Evolutionary conservation across 2,329 filamentous ascomycete genomes (phyloP).

Genomic region (Diplocarpon rosae): DNA sequence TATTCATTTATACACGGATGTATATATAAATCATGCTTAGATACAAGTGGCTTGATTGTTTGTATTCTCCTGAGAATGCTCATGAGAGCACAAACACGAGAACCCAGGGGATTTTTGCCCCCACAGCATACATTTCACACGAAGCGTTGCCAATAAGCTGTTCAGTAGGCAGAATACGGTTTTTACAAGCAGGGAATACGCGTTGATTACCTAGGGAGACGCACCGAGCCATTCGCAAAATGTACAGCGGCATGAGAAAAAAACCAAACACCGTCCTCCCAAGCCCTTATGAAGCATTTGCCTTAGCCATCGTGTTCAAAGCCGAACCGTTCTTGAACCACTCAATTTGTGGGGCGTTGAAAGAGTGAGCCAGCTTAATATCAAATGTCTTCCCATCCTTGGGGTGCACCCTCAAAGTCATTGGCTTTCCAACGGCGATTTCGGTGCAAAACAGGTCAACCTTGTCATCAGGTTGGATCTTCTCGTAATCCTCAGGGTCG

Average conservation of each 20-base stretch:
- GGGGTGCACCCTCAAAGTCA: slow-evolving; percentile 87
- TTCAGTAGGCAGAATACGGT: neutral
- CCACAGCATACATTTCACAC: too few species aligned
- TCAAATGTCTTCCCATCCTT: slow-evolving; percentile 76
- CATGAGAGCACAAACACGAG: too few species aligned
- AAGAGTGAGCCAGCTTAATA: slow-evolving; percentile 81
- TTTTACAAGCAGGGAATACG: slow-evolving; percentile 5
- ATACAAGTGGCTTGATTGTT: too few species aligned
- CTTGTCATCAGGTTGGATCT: slow-evolving; percentile 85
- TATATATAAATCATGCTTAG: too few species aligned
- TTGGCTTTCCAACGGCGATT: slow-evolving; percentile 82
- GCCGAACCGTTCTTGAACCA: slow-evolving; percentile 99
- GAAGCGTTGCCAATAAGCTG: too few species aligned
- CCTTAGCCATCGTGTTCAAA: slow-evolving; percentile 96
- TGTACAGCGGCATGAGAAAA: slow-evolving; percentile 5
- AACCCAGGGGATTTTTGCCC: too few species aligned
- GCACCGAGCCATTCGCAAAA: slow-evolving; percentile 3
- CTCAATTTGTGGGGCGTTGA: slow-evolving; percentile 95
- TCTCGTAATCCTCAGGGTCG: slow-evolving; percentile 94
- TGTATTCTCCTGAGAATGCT: too few species aligned
- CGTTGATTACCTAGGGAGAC: slow-evolving; percentile 3
- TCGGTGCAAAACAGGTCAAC: slow-evolving; percentile 82
- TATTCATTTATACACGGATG: too few species aligned
- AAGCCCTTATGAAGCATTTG: slow-evolving; percentile 14
- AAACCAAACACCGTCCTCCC: slow-evolving; percentile 10